Conservation (phyloP, 2,329 filamentous ascomycete species). For the Parafenestella ontariensis region DNA sequence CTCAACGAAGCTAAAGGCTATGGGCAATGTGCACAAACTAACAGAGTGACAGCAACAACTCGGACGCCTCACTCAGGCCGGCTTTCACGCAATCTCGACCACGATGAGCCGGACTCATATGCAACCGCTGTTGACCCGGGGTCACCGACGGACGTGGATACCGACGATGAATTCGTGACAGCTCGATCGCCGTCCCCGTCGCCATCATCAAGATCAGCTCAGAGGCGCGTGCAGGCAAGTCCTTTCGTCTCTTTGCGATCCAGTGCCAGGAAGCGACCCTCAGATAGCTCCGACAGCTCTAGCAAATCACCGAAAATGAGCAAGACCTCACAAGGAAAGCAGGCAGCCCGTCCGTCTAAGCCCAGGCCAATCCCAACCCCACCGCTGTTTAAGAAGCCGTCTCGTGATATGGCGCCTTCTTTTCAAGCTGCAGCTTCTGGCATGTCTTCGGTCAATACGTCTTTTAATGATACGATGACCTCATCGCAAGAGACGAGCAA, state of each 20-base stretch:
- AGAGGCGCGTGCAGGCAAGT: conserved; percentile 36
- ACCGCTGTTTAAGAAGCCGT: conserved; percentile 31
- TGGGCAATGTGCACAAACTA: not conserved
- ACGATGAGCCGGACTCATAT: conserved; percentile 14
- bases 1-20: not conserved
- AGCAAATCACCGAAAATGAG: conserved; percentile 37
- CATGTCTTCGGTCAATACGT: conserved; percentile 28
- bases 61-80: not conserved
- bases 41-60: conserved; percentile 1
- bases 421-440: conserved; percentile 17
- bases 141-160: conserved; percentile 42
- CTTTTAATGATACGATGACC: conserved; percentile 27
- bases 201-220: conserved; percentile 24
- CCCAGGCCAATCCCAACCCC: not conserved
- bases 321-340: conserved; percentile 33
- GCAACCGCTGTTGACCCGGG: conserved; percentile 28
- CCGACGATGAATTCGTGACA: conserved; percentile 27
- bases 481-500: conserved; percentile 35
- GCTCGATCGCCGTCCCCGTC: conserved; percentile 25
- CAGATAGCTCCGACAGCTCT: conserved; percentile 22
- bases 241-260: conserved; percentile 21
- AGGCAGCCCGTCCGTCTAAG: conserved; percentile 13
- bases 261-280: conserved; percentile 30
- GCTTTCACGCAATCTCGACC: not conserved
- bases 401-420: conserved; percentile 26